Percentiles rank a stretch among this genome's conserved stretches.
Conservation (phyloP, 1,139 yeast species). For the Yamadazyma aaseri region DNA sequence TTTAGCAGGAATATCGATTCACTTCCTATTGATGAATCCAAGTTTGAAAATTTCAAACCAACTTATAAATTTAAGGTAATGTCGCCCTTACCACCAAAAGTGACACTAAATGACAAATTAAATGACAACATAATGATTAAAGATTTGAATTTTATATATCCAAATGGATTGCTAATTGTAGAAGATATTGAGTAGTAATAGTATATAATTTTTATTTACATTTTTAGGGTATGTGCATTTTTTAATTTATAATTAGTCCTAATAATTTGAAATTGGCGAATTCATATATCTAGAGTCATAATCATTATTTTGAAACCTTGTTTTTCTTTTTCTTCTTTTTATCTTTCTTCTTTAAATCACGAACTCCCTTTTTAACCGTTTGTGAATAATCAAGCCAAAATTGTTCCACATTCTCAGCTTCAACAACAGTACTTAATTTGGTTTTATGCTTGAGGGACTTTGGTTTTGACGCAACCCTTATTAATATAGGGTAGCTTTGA, state of each 20-base stretch:
- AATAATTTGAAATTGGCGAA: no score
- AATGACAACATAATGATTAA: conserved; percentile 19
- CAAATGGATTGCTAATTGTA: conserved; percentile 43
- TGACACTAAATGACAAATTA: conserved; percentile 26
- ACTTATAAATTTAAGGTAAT: conserved; percentile 31
- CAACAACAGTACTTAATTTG: conserved; percentile 66
- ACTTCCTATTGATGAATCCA: conserved; percentile 18
- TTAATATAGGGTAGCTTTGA: conserved; percentile 44
- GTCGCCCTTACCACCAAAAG: conserved; percentile 43
- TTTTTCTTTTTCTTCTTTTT: conserved; percentile 52
- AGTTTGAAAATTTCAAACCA: conserved; percentile 25
- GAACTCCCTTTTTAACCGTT: conserved; percentile 55
- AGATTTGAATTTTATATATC: conserved; percentile 36
- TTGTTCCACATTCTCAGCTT: conserved; percentile 50
- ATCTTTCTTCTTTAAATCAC: conserved; percentile 52
- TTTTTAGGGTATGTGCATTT: no score
- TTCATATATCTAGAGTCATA: no score
- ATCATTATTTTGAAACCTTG: conserved; percentile 15
- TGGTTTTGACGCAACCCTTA: conserved; percentile 53
- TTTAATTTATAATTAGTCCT: no score
- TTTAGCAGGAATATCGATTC: conserved; percentile 35
- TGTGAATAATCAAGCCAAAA: conserved; percentile 73
- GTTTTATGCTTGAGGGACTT: conserved; percentile 32
- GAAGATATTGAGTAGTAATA: conserved; percentile 22
- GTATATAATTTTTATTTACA: no score